Percentiles rank a stretch among this genome's conserved stretches.
Conservation (phyloP, 306 rosid genomes). For the Malus sylvestris region DNA sequence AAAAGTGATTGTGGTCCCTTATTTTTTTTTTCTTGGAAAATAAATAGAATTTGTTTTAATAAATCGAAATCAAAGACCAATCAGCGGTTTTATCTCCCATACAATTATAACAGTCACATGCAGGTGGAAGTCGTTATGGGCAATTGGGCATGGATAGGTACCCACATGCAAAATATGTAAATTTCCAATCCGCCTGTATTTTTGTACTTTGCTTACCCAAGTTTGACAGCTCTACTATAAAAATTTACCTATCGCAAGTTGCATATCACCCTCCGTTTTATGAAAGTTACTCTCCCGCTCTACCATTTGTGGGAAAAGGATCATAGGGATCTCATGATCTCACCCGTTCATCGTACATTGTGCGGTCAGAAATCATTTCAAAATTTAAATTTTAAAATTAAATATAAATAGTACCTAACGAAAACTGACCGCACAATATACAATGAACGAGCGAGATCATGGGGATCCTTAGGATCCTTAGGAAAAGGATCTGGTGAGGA, state of each 20-base stretch:
- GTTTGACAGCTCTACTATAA: neutral
- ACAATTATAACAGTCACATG: constrained; percentile 15
- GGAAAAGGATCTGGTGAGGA: too few relatives aligned
- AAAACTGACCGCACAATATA: too few relatives aligned
- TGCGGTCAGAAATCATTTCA: too few relatives aligned
- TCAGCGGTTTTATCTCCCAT: constrained; percentile 29
- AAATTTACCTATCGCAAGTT: neutral
- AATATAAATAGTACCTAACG: too few relatives aligned
- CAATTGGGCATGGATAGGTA: neutral
- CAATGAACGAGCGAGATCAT: too few relatives aligned
- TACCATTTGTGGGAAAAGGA: neutral
- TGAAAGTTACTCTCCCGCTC: neutral
- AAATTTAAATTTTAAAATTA: too few relatives aligned
- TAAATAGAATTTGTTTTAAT: neutral
- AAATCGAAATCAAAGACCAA: constrained; percentile 16
- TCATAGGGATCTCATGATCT: too few relatives aligned
- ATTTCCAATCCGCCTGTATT: neutral
- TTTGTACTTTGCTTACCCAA: neutral
- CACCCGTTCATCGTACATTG: accelerated
- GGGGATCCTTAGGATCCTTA: too few relatives aligned
- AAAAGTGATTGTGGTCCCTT: constrained; percentile 9
- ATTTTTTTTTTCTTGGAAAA: neutral
- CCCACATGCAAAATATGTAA: neutral
- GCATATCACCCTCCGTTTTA: neutral
- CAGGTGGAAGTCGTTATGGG: neutral